Percentiles rank a stretch among this genome's conserved stretches.
Evolutionary conservation across 495 filamentous ascomycete species (phyloP).

Genomic region (Sordaria brevicollis): DNA sequence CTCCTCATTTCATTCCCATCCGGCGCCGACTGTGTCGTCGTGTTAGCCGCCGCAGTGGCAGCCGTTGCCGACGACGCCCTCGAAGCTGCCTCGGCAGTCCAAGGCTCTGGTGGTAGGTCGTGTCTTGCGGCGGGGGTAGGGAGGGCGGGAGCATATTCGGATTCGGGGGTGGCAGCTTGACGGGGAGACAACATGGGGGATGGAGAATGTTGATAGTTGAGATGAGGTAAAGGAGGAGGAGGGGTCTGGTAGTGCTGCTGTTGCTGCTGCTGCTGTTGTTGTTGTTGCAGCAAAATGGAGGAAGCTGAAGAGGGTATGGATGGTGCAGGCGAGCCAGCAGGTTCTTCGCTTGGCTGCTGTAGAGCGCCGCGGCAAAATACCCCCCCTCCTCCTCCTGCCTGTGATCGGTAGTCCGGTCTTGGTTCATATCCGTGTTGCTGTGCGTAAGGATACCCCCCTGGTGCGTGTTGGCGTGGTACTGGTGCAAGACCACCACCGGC

Average conservation of each 20-base stretch:
- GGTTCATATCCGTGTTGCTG: neutral
- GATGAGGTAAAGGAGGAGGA: too few relatives aligned
- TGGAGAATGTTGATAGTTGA: neutral
- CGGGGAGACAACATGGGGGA: neutral
- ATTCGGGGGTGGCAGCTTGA: neutral
- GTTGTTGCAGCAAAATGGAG: neutral
- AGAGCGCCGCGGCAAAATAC: neutral
- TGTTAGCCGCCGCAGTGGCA: neutral
- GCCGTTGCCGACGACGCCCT: neutral
- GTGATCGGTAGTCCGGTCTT: neutral
- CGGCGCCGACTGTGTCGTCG: neutral
- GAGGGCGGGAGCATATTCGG: neutral
- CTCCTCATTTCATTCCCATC: neutral
- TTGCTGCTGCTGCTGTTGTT: neutral
- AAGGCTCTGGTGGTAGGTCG: neutral
- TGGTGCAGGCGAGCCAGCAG: neutral
- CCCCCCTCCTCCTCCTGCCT: neutral
- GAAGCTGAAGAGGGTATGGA: neutral
- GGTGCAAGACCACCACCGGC: neutral
- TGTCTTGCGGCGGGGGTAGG: neutral
- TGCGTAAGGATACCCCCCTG: neutral
- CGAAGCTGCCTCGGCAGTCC: neutral
- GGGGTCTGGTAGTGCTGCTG: neutral
- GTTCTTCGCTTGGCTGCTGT: neutral
- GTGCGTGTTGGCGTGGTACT: neutral